These are phyloP conservation scores for Cutaneotrichosporon cutaneum DNA, from an alignment of 1,284 basidiomycete species.

Conservation along the genomic window DNA sequence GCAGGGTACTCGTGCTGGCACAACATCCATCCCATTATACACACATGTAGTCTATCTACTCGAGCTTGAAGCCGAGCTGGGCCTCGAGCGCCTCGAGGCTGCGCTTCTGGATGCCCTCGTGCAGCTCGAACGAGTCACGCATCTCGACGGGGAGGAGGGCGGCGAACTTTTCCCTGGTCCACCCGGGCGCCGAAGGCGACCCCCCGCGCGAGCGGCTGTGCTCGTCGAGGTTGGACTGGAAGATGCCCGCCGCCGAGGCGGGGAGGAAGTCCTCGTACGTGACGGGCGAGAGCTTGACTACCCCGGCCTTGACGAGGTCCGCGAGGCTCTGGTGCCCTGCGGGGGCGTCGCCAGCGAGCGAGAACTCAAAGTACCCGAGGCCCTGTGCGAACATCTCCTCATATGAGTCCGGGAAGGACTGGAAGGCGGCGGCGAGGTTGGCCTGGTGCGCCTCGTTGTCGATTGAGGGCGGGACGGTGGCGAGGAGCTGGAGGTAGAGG, in stretches of 20 bases:
- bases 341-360: slow-evolving; percentile 13
- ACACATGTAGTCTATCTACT: slow-evolving; percentile 7
- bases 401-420: slow-evolving; percentile 43
- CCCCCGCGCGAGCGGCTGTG: slow-evolving; percentile 17
- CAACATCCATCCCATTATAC: slow-evolving; percentile 9
- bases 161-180: slow-evolving; percentile 28
- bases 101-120: slow-evolving; percentile 28
- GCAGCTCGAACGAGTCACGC: slow-evolving; percentile 34
- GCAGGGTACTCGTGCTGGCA: not conserved
- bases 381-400: slow-evolving; percentile 30
- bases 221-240: slow-evolving; percentile 51
- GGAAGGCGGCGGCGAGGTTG: slow-evolving; percentile 32
- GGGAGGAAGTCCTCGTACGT: slow-evolving; percentile 56
- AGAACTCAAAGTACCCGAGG: slow-evolving; percentile 45
- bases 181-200: slow-evolving; percentile 16
- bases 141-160: slow-evolving; percentile 26
- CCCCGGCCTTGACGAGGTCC: slow-evolving; percentile 39
- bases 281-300: slow-evolving; percentile 44
- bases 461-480: slow-evolving; percentile 31
- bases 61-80: slow-evolving; percentile 14
- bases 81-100: slow-evolving; percentile 12
- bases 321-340: not conserved
- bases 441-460: slow-evolving; percentile 45
- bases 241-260: slow-evolving; percentile 55
- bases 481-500: slow-evolving; percentile 41